Evolutionary conservation across 2,329 filamentous ascomycete species (phyloP).

Genomic region (Myotisia sp.): DNA sequence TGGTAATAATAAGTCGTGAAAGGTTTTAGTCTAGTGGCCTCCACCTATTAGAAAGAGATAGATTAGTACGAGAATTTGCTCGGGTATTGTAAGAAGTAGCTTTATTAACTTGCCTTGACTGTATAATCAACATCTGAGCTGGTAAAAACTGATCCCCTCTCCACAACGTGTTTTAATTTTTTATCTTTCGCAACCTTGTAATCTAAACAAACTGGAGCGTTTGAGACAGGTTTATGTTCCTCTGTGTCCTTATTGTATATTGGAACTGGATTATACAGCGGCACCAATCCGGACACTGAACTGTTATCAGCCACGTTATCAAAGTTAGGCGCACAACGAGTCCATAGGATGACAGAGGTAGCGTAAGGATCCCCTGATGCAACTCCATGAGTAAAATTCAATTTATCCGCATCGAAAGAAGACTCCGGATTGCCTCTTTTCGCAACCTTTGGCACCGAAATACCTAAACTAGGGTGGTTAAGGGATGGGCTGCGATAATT

Average conservation of each 20-base stretch:
- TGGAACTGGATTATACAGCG: slow-evolving; percentile 46
- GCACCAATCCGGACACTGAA: slow-evolving; percentile 43
- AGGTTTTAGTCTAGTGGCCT: slow-evolving; percentile 47
- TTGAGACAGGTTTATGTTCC: slow-evolving; percentile 39
- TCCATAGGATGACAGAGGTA: slow-evolving; percentile 33
- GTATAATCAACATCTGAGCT: slow-evolving; percentile 64
- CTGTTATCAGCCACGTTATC: slow-evolving; percentile 37
- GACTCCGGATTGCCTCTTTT: slow-evolving; percentile 39
- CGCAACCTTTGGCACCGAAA: slow-evolving; percentile 49
- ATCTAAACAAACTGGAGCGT: slow-evolving; percentile 56
- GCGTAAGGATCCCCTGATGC: slow-evolving; percentile 35
- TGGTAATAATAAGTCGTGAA: slow-evolving; percentile 54
- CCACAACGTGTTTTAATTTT: slow-evolving; percentile 36
- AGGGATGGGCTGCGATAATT: slow-evolving; percentile 53
- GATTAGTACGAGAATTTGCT: too few relatives aligned
- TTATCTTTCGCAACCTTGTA: slow-evolving; percentile 45
- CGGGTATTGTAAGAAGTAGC: too few relatives aligned
- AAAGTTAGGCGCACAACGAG: slow-evolving; percentile 26
- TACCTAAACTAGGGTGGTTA: slow-evolving; percentile 48
- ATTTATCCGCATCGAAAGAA: slow-evolving; percentile 31
- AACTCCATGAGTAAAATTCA: slow-evolving; percentile 53
- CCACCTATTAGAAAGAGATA: slow-evolving; percentile 41
- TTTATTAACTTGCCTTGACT: slow-evolving; percentile 47
- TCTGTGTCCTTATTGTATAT: slow-evolving; percentile 35
- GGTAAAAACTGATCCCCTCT: slow-evolving; percentile 50